Conservation (phyloP, 2,329 filamentous ascomycete species). For the Didymella keratinophila region DNA sequence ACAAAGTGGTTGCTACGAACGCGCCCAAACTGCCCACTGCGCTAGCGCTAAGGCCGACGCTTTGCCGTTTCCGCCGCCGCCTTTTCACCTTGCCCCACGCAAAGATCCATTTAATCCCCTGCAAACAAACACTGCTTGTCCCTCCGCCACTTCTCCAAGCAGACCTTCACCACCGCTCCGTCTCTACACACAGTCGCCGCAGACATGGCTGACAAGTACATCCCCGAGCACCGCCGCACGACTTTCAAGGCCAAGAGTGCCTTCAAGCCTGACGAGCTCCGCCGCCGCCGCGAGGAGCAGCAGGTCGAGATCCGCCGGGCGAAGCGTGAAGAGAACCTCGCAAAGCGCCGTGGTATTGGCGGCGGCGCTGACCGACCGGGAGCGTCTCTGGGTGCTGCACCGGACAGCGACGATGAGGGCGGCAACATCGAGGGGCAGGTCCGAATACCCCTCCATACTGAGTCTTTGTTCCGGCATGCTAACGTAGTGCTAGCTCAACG, state of each 20-base stretch:
- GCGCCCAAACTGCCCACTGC: constrained; percentile 21
- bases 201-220: constrained; percentile 97
- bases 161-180: constrained; percentile 23
- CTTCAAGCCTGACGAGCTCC: constrained; percentile 98
- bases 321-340: constrained; percentile 98
- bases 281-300: constrained; percentile 97
- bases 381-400: constrained; percentile 83
- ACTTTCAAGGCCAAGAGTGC: constrained; percentile 99
- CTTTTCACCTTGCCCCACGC: constrained; percentile 49
- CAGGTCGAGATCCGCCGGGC: constrained; percentile 99
- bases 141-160: constrained; percentile 22
- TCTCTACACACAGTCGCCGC: constrained; percentile 36
- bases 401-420: constrained; percentile 97
- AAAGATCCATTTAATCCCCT: constrained; percentile 38
- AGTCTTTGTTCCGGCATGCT: constrained; percentile 23
- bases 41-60: constrained; percentile 28
- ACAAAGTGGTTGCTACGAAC: constrained; percentile 27
- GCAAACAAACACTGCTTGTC: constrained; percentile 42
- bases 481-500: constrained; percentile 74
- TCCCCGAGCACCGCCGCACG: constrained; percentile 97
- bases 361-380: constrained; percentile 73
- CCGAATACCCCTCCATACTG: constrained; percentile 53
- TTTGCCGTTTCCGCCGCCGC: constrained; percentile 43
- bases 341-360: constrained; percentile 94
- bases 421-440: constrained; percentile 96